These are phyloP conservation scores for Halenospora varia DNA, from an alignment of 495 filamentous ascomycete genomes.

Conservation along the genomic window DNA sequence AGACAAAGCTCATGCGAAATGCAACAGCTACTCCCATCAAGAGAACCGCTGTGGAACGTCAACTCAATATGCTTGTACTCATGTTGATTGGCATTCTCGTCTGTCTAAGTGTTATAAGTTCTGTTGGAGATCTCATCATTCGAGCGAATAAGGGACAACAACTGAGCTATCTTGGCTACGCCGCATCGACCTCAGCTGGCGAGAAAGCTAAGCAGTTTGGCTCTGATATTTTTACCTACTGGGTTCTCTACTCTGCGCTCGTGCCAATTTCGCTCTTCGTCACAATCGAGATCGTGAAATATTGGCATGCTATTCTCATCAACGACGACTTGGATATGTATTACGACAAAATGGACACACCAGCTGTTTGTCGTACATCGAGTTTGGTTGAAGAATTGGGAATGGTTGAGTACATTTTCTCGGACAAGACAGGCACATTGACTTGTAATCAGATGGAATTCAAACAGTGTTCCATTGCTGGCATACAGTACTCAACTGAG, in stretches of 20 bases:
- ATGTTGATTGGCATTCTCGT: slow-evolving; percentile 84
- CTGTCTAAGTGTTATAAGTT: slow-evolving; percentile 79
- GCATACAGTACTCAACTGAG: slow-evolving; percentile 90
- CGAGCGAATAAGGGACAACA: slow-evolving; percentile 53
- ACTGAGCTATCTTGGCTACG: slow-evolving; percentile 69
- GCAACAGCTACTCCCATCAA: slow-evolving; percentile 98
- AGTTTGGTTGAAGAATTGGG: slow-evolving; percentile 96
- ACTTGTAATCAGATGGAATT: slow-evolving; percentile 99
- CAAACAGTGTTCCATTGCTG: slow-evolving; percentile 86
- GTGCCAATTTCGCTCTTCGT: slow-evolving; percentile 98
- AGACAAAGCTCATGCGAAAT: slow-evolving; percentile 99
- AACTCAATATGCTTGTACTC: slow-evolving; percentile 90
- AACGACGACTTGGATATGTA: slow-evolving; percentile 98
- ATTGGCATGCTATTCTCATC: slow-evolving; percentile 94
- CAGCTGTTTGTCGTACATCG: slow-evolving; percentile 91
- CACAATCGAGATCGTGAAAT: slow-evolving; percentile 96
- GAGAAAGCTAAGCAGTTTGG: slow-evolving; percentile 77
- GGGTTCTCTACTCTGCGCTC: slow-evolving; percentile 96
- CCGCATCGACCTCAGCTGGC: slow-evolving; percentile 32
- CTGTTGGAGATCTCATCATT: slow-evolving; percentile 84
- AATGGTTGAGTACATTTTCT: slow-evolving; percentile 98
- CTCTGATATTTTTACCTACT: slow-evolving; percentile 94
- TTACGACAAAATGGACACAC: slow-evolving; percentile 91
- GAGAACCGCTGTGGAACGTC: slow-evolving; percentile 87
- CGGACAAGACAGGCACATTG: slow-evolving; percentile 98